Evolutionary conservation across 441 rosid genomes (phyloP).

Genomic region (Adansonia gregorii): DNA sequence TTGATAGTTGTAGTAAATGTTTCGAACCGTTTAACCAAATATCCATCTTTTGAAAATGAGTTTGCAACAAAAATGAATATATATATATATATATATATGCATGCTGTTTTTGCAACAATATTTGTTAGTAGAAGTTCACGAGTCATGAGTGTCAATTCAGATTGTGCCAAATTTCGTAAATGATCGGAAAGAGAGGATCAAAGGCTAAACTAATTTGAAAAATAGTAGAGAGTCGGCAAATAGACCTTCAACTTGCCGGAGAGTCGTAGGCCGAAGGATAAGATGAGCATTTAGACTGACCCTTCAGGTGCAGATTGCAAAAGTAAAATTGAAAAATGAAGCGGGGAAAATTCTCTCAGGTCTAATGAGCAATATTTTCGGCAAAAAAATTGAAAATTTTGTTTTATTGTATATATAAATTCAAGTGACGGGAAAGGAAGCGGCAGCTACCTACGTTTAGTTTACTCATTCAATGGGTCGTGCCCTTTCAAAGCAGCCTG

Average conservation of each 20-base stretch:
- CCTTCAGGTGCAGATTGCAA: neutral
- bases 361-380: too few relatives aligned
- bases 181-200: neutral
- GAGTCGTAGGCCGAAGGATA: constrained; percentile 33
- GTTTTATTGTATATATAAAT: too few relatives aligned
- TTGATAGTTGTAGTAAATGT: neutral
- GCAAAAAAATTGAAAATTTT: too few relatives aligned
- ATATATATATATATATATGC: too few relatives aligned
- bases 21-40: neutral
- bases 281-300: constrained; percentile 26
- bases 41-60: neutral
- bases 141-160: neutral
- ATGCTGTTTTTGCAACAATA: neutral
- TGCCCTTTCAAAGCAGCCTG: neutral
- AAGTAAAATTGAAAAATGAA: neutral
- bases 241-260: constrained; percentile 21
- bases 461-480: too few relatives aligned
- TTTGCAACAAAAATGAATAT: neutral
- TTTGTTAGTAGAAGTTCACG: neutral
- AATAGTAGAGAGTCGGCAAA: neutral
- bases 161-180: neutral
- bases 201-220: neutral
- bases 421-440: neutral
- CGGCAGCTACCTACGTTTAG: neutral
- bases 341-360: neutral